These are phyloP conservation scores for Wickerhamiella lipophila DNA, from an alignment of 805 yeast species.

Conservation along the genomic window DNA sequence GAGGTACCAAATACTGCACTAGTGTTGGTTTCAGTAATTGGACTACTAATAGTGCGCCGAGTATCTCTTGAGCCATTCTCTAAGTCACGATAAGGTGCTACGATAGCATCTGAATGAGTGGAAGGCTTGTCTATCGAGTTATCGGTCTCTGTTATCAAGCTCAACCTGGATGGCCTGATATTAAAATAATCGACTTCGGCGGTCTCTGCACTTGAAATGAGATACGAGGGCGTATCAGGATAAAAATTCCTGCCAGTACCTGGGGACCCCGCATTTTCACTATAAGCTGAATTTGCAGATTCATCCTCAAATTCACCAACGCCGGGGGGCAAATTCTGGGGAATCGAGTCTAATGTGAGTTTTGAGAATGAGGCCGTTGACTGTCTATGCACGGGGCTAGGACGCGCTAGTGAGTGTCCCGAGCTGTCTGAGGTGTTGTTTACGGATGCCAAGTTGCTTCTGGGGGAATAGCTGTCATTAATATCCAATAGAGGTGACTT, in stretches of 20 bases:
- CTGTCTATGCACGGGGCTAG: background rate
- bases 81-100: background rate
- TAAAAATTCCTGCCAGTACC: constrained; percentile 4
- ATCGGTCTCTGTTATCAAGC: constrained; percentile 22
- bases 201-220: constrained; percentile 4
- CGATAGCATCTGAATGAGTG: constrained; percentile 49
- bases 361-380: background rate
- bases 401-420: background rate
- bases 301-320: constrained; percentile 6
- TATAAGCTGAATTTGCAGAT: constrained; percentile 11
- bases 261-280: constrained; percentile 16
- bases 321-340: background rate
- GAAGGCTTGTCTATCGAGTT: constrained; percentile 72
- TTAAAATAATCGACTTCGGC: constrained; percentile 12
- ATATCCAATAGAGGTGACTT: constrained; percentile 16
- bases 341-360: background rate
- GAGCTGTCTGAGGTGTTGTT: background rate
- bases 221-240: constrained; percentile 13
- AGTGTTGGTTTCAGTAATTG: background rate
- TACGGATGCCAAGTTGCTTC: background rate
- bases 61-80: background rate
- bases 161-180: constrained; percentile 6
- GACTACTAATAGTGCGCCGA: constrained; percentile 1
- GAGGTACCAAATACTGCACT: no score
- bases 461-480: background rate